Percentiles rank a stretch among this genome's conserved stretches.
Evolutionary conservation across 1,139 yeast species (phyloP).

Genomic region (Scheffersomyces quercinus): DNA sequence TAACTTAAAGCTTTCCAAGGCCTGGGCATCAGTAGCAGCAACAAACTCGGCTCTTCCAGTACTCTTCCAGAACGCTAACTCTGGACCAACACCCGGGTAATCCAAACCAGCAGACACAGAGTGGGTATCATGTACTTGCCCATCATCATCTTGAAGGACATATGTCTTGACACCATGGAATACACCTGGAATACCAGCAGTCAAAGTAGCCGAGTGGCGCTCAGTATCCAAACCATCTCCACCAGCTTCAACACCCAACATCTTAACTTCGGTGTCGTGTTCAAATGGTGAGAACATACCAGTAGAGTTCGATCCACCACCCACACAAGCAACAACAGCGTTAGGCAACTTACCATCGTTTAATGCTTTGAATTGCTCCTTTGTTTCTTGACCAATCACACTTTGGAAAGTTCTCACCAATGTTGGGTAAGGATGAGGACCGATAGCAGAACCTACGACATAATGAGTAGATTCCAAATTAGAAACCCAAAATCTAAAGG

Average conservation of each 20-base stretch:
- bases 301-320: constrained; percentile 97
- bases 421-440: constrained; percentile 99
- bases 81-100: constrained; percentile 99
- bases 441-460: constrained; percentile 96
- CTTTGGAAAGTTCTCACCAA: constrained; percentile 97
- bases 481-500: constrained; percentile 94
- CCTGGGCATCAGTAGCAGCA: constrained; percentile 94
- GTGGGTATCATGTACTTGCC: constrained; percentile 97
- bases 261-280: constrained; percentile 69
- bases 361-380: constrained; percentile 78
- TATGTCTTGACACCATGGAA: constrained; percentile 97
- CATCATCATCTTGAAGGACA: constrained; percentile 86
- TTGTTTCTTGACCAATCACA: constrained; percentile 93
- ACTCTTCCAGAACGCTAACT: constrained; percentile 91
- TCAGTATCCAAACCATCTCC: constrained; percentile 93
- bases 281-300: constrained; percentile 97
- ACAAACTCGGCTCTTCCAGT: constrained; percentile 88
- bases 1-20: constrained; percentile 83
- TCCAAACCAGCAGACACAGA: constrained; percentile 98
- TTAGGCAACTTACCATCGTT: constrained; percentile 86
- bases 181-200: constrained; percentile 94
- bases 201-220: constrained; percentile 88
- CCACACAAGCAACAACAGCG: constrained; percentile 96
- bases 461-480: constrained; percentile 84
- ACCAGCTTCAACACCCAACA: constrained; percentile 97